phyloP scores from a whole-genome alignment of 179 eudicot species.

The Beta macrorhiza region DNA sequence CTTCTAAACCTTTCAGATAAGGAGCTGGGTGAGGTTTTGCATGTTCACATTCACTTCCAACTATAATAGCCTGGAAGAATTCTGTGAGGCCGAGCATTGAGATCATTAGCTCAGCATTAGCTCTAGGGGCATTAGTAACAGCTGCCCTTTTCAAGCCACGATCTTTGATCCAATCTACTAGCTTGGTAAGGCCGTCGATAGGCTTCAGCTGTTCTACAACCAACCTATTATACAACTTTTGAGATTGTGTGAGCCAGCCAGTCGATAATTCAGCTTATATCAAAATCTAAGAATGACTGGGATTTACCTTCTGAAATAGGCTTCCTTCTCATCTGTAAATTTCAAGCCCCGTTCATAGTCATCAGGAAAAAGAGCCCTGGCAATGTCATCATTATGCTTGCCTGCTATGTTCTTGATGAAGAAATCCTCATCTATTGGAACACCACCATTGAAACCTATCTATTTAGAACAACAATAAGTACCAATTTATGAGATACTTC shows the following conservation, averaged over 20 bases:
- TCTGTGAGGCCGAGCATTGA: slow-evolving; percentile 70
- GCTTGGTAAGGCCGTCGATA: slow-evolving; percentile 57
- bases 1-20: slow-evolving; percentile 76
- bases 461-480: slow-evolving; percentile 30
- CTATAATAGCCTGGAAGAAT: slow-evolving; percentile 66
- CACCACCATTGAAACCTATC: slow-evolving; percentile 88
- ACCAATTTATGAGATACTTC: slow-evolving; percentile 8
- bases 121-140: slow-evolving; percentile 87
- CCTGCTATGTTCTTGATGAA: slow-evolving; percentile 67
- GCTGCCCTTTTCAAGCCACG: slow-evolving; percentile 85
- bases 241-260: not conserved
- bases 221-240: slow-evolving; percentile 41
- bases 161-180: slow-evolving; percentile 77
- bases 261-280: not conserved
- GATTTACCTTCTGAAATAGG: slow-evolving; percentile 68
- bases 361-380: slow-evolving; percentile 66
- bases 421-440: slow-evolving; percentile 71
- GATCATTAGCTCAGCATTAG: slow-evolving; percentile 82
- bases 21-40: slow-evolving; percentile 92
- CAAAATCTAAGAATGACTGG: not conserved
- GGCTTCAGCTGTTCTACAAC: slow-evolving; percentile 66
- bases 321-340: slow-evolving; percentile 75
- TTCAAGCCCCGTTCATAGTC: slow-evolving; percentile 69
- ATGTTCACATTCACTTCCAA: slow-evolving; percentile 83
- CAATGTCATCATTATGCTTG: slow-evolving; percentile 83